phyloP scores from a whole-genome alignment of 2,329 filamentous ascomycete genomes.

The Aureobasidium uvarum region DNA sequence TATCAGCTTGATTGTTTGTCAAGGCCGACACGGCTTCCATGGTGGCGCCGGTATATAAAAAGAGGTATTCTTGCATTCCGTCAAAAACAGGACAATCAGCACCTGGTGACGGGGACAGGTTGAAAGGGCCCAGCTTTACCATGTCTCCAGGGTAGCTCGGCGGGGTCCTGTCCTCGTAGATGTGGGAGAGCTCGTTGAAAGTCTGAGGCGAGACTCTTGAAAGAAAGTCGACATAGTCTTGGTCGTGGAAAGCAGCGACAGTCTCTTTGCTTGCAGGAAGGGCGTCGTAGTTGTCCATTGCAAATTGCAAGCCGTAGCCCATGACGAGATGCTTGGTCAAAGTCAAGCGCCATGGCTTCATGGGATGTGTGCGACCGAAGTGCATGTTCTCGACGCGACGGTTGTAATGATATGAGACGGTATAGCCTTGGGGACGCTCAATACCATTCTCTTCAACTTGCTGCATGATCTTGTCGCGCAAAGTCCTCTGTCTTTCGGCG shows the following conservation, averaged over 20 bases:
- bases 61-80: conserved; percentile 91
- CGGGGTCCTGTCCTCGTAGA: conserved; percentile 45
- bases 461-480: conserved; percentile 54
- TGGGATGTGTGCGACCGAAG: conserved; percentile 94
- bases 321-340: conserved; percentile 93
- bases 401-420: conserved; percentile 93
- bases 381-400: conserved; percentile 94
- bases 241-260: conserved; percentile 79
- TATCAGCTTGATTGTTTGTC: conserved; percentile 81
- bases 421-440: conserved; percentile 77
- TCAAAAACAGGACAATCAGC: conserved; percentile 97
- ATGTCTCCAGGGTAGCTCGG: conserved; percentile 47
- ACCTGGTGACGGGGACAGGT: conserved; percentile 60
- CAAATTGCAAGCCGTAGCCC: conserved; percentile 91
- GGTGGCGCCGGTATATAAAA: conserved; percentile 85
- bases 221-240: conserved; percentile 90
- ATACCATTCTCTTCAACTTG: conserved; percentile 64
- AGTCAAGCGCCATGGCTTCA: conserved; percentile 98
- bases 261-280: conserved; percentile 84
- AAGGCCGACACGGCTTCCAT: conserved; percentile 90
- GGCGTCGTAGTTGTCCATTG: conserved; percentile 91
- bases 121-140: conserved; percentile 62
- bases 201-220: conserved; percentile 37
- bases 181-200: conserved; percentile 54
- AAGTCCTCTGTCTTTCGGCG: conserved; percentile 39